These are phyloP conservation scores for Xylaria polymorpha DNA, from an alignment of 2,329 filamentous ascomycete genomes.

Conservation along the genomic window DNA sequence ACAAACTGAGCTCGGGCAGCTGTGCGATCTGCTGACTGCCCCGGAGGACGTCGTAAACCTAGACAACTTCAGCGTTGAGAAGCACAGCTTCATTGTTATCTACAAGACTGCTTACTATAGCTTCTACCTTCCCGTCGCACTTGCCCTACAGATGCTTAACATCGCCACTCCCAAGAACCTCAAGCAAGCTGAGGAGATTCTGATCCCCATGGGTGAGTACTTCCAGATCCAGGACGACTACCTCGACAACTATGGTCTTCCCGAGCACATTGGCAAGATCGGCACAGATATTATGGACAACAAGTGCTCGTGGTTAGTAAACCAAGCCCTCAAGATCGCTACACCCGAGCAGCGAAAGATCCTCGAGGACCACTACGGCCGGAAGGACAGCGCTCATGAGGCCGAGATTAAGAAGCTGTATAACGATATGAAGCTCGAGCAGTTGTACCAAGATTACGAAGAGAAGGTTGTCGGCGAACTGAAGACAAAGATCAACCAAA, in stretches of 20 bases:
- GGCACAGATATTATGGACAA: slow-evolving; percentile 99
- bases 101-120: slow-evolving; percentile 99
- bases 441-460: slow-evolving; percentile 89
- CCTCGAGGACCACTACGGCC: slow-evolving; percentile 92
- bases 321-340: slow-evolving; percentile 85
- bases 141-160: slow-evolving; percentile 87
- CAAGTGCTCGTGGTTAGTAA: slow-evolving; percentile 99
- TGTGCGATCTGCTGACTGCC: slow-evolving; percentile 93
- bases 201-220: slow-evolving; percentile 98
- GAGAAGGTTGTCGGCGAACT: slow-evolving; percentile 87
- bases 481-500: slow-evolving; percentile 75
- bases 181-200: slow-evolving; percentile 87
- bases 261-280: slow-evolving; percentile 95
- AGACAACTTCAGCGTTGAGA: slow-evolving; percentile 93
- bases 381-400: slow-evolving; percentile 87
- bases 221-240: slow-evolving; percentile 99
- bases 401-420: slow-evolving; percentile 88
- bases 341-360: slow-evolving; percentile 87
- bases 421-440: slow-evolving; percentile 84
- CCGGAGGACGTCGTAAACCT: slow-evolving; percentile 94
- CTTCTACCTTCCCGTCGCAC: slow-evolving; percentile 96
- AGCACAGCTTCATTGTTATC: slow-evolving; percentile 98
- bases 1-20: slow-evolving; percentile 95
- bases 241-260: slow-evolving; percentile 96
- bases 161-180: slow-evolving; percentile 90